Percentiles rank a stretch among this genome's conserved stretches.
These are phyloP conservation scores for Aphelidium insulamus DNA, from an alignment of 371 early-diverging fungal species.

Conservation along the genomic window DNA sequence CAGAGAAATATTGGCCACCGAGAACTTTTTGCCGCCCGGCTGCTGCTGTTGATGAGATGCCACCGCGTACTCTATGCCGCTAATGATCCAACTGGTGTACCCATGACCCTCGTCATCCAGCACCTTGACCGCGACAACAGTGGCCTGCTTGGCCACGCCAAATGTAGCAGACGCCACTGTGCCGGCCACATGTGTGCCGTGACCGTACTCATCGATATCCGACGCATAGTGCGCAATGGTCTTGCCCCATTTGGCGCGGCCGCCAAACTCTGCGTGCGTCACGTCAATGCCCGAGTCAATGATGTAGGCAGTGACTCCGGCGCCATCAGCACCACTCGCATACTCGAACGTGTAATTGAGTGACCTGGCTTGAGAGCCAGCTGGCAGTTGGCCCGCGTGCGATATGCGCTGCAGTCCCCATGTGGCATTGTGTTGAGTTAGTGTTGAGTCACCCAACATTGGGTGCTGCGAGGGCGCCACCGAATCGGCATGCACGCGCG, in stretches of 20 bases:
- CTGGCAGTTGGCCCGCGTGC: conserved; percentile 43
- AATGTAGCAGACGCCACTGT: conserved; percentile 57
- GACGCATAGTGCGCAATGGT: conserved; percentile 17
- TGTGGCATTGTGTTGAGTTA: too few relatives aligned
- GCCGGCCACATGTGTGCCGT: conserved; percentile 50
- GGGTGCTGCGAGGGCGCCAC: conserved; percentile 20
- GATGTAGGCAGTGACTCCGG: conserved; percentile 23
- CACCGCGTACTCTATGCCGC: conserved; percentile 24
- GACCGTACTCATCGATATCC: conserved; percentile 30
- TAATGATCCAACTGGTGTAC: conserved; percentile 9
- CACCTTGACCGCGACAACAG: conserved; percentile 30
- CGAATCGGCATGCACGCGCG: conserved; percentile 34
- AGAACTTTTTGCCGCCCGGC: conserved; percentile 30
- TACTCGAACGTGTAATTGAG: conserved; percentile 38
- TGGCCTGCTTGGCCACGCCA: conserved; percentile 39
- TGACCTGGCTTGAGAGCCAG: conserved; percentile 46
- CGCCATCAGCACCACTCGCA: conserved; percentile 9
- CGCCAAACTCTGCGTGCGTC: conserved; percentile 35
- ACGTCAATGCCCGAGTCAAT: conserved; percentile 35
- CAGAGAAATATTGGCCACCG: conserved; percentile 87
- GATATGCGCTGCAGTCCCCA: conserved; percentile 83
- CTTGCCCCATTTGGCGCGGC: conserved; percentile 31
- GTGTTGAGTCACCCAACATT: conserved; percentile 16
- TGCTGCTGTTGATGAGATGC: conserved; percentile 21
- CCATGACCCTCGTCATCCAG: conserved; percentile 16